Evolutionary conservation across 2,329 filamentous ascomycete genomes (phyloP).

Genomic region (Nigrospora sphaerica): DNA sequence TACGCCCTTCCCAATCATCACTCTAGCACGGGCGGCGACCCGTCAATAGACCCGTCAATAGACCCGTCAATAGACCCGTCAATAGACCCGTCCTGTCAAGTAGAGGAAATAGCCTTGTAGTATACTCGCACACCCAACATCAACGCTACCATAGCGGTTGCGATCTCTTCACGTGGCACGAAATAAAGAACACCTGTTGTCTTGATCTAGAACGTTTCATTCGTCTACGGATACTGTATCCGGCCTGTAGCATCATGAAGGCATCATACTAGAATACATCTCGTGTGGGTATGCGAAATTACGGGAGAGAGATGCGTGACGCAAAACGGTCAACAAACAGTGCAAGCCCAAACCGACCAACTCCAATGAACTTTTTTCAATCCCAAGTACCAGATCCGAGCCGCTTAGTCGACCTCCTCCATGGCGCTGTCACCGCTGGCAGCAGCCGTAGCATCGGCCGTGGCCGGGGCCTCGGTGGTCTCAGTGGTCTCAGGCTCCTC

Average conservation of each 20-base stretch:
- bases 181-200: not conserved
- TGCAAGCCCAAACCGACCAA: slow-evolving; percentile 29
- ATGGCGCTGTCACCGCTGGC: slow-evolving; percentile 86
- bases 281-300: slow-evolving; percentile 23
- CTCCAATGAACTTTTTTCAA: slow-evolving; percentile 32
- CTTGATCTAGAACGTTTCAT: slow-evolving; percentile 11
- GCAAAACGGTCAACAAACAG: slow-evolving; percentile 21
- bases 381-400: slow-evolving; percentile 20
- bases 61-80: too few species aligned
- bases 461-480: slow-evolving; percentile 36
- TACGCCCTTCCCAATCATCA: too few species aligned
- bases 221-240: slow-evolving; percentile 20
- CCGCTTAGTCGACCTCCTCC: slow-evolving; percentile 96
- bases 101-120: not conserved
- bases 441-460: slow-evolving; percentile 52
- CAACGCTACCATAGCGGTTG: not conserved
- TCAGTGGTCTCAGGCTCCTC: slow-evolving; percentile 71
- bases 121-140: not conserved
- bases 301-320: slow-evolving; percentile 18
- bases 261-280: slow-evolving; percentile 25
- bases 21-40: not conserved
- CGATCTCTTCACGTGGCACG: not conserved
- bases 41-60: not conserved
- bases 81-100: not conserved
- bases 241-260: slow-evolving; percentile 21